These are phyloP conservation scores for Penicillium paxilli DNA, from an alignment of 495 filamentous ascomycete genomes.

Conservation along the genomic window DNA sequence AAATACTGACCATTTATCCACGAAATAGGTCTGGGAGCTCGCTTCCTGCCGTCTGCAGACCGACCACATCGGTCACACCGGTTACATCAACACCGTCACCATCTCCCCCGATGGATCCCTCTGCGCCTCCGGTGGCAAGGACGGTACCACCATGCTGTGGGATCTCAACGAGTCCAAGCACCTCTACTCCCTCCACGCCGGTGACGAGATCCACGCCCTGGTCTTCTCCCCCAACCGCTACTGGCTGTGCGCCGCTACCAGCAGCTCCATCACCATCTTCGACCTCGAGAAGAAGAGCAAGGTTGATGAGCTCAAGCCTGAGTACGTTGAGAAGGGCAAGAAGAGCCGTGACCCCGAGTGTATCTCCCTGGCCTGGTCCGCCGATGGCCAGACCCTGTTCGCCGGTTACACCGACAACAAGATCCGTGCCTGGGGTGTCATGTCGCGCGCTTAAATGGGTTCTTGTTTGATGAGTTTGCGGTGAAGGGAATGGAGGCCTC, in stretches of 20 bases:
- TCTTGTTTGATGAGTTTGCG: constrained; percentile 20
- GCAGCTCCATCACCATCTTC: constrained; percentile 99
- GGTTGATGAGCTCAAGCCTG: constrained; percentile 99
- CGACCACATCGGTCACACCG: constrained; percentile 99
- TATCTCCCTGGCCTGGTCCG: constrained; percentile 93
- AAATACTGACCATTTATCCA: constrained; percentile 27
- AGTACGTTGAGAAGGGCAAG: constrained; percentile 95
- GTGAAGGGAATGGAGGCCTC: constrained; percentile 26
- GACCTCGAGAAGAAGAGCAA: constrained; percentile 99
- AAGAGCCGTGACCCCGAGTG: constrained; percentile 99
- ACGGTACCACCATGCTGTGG: constrained; percentile 99
- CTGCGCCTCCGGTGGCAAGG: constrained; percentile 98
- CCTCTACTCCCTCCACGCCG: constrained; percentile 98
- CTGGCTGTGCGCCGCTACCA: constrained; percentile 99
- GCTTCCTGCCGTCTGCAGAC: constrained; percentile 99
- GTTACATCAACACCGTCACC: constrained; percentile 99
- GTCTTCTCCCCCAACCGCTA: constrained; percentile 99
- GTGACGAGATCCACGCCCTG: constrained; percentile 99
- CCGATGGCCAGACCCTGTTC: constrained; percentile 98
- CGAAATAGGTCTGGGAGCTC: constrained; percentile 92
- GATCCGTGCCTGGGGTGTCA: constrained; percentile 99
- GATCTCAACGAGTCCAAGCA: constrained; percentile 99
- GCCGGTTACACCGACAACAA: constrained; percentile 99
- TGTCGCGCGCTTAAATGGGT: constrained; percentile 65
- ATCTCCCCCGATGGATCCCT: constrained; percentile 99